Percentiles rank a stretch among this genome's conserved stretches.
Conservation (phyloP, 75 land plant genomes). For the Gnetum montanum region DNA sequence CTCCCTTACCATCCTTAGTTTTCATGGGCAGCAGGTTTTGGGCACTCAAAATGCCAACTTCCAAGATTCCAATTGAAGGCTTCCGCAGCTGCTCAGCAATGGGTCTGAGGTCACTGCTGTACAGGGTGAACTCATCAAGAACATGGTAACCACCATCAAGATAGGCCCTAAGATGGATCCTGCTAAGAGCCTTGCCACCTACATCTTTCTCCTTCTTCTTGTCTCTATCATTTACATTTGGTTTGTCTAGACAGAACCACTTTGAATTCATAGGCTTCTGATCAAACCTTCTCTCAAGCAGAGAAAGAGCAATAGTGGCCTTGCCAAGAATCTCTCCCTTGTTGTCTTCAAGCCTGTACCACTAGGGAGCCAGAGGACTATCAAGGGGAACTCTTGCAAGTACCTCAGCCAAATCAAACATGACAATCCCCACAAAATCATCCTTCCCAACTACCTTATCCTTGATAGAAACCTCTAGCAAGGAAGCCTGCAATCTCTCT, state of each 20-base stretch:
- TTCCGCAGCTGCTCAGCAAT: constrained; percentile 14
- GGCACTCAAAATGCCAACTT: constrained; percentile 14
- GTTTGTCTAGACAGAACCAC: constrained; percentile 28
- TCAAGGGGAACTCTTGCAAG: constrained; percentile 66
- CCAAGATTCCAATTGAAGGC: constrained; percentile 9
- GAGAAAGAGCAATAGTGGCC: constrained; percentile 21
- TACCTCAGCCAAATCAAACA: constrained; percentile 52
- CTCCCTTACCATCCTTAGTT: constrained; percentile 21
- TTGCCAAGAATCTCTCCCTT: constrained; percentile 40
- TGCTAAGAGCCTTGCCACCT: constrained; percentile 10
- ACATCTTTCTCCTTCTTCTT: no score
- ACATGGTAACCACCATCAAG: constrained; percentile 20
- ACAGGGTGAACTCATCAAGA: constrained; percentile 18
- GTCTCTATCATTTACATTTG: constrained; percentile 8
- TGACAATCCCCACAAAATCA: constrained; percentile 48
- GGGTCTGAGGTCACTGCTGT: constrained; percentile 14
- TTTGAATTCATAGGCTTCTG: constrained; percentile 21
- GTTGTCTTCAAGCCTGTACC: constrained; percentile 50
- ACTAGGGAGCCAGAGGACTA: constrained; percentile 69
- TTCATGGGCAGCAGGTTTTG: constrained; percentile 17
- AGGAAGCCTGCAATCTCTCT: constrained; percentile 48
- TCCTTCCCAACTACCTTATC: constrained; percentile 55
- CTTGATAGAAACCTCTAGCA: constrained; percentile 45
- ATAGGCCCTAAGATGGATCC: constrained; percentile 11
- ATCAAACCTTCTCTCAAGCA: constrained; percentile 31